Evolutionary conservation across 2,329 filamentous ascomycete genomes (phyloP).

Genomic region (Sporothrix brunneoviolacea): DNA sequence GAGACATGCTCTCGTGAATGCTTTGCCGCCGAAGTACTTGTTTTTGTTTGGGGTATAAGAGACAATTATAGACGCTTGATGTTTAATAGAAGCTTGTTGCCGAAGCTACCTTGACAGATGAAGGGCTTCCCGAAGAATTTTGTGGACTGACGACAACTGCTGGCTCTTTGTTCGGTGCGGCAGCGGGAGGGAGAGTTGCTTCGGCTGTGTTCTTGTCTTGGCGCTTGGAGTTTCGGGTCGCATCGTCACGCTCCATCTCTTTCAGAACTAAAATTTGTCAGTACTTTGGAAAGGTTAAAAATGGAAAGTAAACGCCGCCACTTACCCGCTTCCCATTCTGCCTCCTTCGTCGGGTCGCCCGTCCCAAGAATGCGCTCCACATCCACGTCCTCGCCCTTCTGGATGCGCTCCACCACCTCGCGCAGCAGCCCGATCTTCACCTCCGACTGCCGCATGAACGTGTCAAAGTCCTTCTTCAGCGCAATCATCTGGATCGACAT

Average conservation of each 20-base stretch:
- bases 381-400: slow-evolving; percentile 71
- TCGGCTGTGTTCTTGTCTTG: slow-evolving; percentile 32
- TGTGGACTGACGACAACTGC: neutral
- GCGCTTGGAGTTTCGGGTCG: slow-evolving; percentile 41
- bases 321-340: slow-evolving; percentile 78
- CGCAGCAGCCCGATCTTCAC: slow-evolving; percentile 68
- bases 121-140: neutral
- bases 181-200: slow-evolving; percentile 9
- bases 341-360: slow-evolving; percentile 66
- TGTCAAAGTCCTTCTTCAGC: slow-evolving; percentile 66
- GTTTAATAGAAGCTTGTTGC: slow-evolving; percentile 19
- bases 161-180: neutral
- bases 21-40: no score
- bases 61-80: slow-evolving; percentile 14
- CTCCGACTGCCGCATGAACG: slow-evolving; percentile 69
- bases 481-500: slow-evolving; percentile 92
- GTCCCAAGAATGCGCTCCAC: slow-evolving; percentile 77
- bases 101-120: slow-evolving; percentile 11
- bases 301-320: neutral
- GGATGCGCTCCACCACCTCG: slow-evolving; percentile 66
- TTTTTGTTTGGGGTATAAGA: slow-evolving; percentile 14
- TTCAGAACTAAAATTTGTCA: slow-evolving; percentile 44
- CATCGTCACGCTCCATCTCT: slow-evolving; percentile 60
- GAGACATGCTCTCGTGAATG: slow-evolving; percentile 51
- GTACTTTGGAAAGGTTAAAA: neutral